Evolutionary conservation across 345 rosid genomes (phyloP), one percentile per base, ranked within the genome.

Genomic region (Atalantia buxifolia): DNA sequence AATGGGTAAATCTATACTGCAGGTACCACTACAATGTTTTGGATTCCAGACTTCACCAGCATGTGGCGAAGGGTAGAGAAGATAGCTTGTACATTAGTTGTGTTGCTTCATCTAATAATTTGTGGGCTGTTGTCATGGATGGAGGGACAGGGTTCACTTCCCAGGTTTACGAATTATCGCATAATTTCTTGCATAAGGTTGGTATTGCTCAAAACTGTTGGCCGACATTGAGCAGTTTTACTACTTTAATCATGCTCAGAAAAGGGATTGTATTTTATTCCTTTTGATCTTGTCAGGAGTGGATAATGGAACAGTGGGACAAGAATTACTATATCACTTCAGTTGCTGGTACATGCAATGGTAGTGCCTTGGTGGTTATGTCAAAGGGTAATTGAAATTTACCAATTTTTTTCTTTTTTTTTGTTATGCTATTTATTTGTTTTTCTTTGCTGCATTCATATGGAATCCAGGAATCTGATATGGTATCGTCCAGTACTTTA

Each of bases 71-170:
- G 76, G 92, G 92, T 76, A 86, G 68, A 16, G 88, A 87, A 73
- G 92, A 87, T 81, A 89, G 87, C 42, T 79, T 89, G 69, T 87
- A 40, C 61, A 86, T 89, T 64, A 89, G 90, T 81, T 68, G 89
- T 57, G 83, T 89, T 53, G 87, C 90, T 45, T 86, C 90, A 53
- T 82, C 76, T 75, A 85, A 82, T 57, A 87, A 86, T 79, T 81
- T 87, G 31, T 89, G 92, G 92, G 92, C 92, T 50, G 30, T 89
- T n/a, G 82, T 87, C 48, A 87, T 87, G 92, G 92, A 89, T 77
- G 92, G 88, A 1, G 89, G 91, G 75, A 85, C 92, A 0, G 88
- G 86, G 65, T 87, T 77, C 72, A 66, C 81, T 36, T 80, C 87
- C 40, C 92, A 89, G 81, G 88, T 89, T 48, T 84, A 86, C 61